Percentiles rank a stretch among this genome's conserved stretches.
Conservation (phyloP, 768 basidiomycete species). For the Naematelia aurantialba region DNA sequence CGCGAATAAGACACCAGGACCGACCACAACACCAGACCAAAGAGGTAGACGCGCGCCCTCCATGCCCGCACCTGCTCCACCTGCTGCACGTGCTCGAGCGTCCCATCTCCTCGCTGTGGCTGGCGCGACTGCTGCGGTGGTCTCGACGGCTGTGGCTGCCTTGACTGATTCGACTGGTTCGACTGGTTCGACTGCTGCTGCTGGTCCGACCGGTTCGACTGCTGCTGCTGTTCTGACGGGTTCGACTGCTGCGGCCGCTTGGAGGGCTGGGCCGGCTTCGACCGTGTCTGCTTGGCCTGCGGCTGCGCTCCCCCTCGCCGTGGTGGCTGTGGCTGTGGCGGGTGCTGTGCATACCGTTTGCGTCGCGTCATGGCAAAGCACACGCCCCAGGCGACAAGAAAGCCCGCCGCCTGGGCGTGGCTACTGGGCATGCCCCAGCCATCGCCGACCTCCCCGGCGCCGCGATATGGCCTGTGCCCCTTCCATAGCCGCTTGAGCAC, state of each 20-base stretch:
- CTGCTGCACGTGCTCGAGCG: neutral
- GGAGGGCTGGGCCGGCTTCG: too few relatives aligned
- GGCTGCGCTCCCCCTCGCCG: neutral
- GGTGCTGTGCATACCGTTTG: conserved; percentile 14
- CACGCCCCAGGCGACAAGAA: conserved; percentile 35
- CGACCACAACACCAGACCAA: conserved; percentile 39
- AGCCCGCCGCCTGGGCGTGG: conserved; percentile 45
- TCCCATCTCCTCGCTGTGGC: conserved; percentile 1
- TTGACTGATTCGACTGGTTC: too few relatives aligned
- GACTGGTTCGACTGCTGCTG: too few relatives aligned
- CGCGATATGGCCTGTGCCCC: conserved; percentile 38
- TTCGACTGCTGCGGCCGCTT: too few relatives aligned
- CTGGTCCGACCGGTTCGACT: too few relatives aligned
- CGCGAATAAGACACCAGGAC: conserved; percentile 44
- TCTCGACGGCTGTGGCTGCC: too few relatives aligned
- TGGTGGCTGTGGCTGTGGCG: too few relatives aligned
- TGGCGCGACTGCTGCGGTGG: too few relatives aligned
- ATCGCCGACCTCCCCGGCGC: conserved; percentile 34
- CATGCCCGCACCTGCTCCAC: conserved; percentile 7
- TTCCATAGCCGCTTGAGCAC: conserved; percentile 34
- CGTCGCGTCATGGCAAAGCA: conserved; percentile 23
- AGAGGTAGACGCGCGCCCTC: conserved; percentile 18
- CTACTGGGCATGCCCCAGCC: conserved; percentile 50
- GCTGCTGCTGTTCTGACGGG: too few relatives aligned
- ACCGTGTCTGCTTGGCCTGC: neutral